These are phyloP conservation scores for Rhodosorus marinus DNA, from an alignment of 23 red algal species.

Conservation along the genomic window DNA sequence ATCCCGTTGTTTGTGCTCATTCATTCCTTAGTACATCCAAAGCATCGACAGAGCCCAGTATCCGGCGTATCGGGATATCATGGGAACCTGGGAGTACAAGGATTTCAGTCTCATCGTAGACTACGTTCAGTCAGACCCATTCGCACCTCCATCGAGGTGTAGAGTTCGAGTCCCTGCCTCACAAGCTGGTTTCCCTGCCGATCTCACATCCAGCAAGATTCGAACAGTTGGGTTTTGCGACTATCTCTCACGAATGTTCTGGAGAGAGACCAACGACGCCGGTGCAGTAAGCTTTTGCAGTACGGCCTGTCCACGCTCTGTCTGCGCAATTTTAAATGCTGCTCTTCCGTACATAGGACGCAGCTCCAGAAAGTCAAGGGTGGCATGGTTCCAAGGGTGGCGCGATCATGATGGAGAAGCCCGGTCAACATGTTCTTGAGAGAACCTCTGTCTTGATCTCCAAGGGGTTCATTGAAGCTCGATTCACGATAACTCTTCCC, in stretches of 20 bases:
- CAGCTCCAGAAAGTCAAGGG: slow-evolving; percentile 4
- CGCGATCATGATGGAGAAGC: slow-evolving; percentile 33
- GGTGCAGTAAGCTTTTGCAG: slow-evolving; percentile 3
- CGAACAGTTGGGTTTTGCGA: slow-evolving; percentile 29
- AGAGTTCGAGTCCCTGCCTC: slow-evolving; percentile 14
- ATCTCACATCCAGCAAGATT: not conserved
- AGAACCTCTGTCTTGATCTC: slow-evolving; percentile 22
- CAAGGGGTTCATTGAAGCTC: slow-evolving; percentile 19
- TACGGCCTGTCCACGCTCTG: too few species aligned
- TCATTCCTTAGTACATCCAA: too few species aligned
- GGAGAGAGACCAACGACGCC: not conserved
- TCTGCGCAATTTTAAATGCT: too few species aligned
- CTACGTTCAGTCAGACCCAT: slow-evolving; percentile 35
- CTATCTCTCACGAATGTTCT: slow-evolving; percentile 47
- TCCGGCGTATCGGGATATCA: slow-evolving; percentile 33
- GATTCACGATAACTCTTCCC: slow-evolving; percentile 50
- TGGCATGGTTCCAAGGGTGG: slow-evolving; percentile 50
- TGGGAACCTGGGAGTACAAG: slow-evolving; percentile 26
- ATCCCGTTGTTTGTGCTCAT: too few species aligned
- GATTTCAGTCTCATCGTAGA: slow-evolving; percentile 16
- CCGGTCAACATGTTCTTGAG: slow-evolving; percentile 45
- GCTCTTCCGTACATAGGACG: too few species aligned
- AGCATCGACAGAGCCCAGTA: slow-evolving; percentile 21
- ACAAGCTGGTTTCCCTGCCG: slow-evolving; percentile 7
- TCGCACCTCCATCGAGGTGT: slow-evolving; percentile 29